Base-by-base conservation (phyloP, 2,329 filamentous ascomycete genomes). In the Calonectria ilicicola region DNA sequence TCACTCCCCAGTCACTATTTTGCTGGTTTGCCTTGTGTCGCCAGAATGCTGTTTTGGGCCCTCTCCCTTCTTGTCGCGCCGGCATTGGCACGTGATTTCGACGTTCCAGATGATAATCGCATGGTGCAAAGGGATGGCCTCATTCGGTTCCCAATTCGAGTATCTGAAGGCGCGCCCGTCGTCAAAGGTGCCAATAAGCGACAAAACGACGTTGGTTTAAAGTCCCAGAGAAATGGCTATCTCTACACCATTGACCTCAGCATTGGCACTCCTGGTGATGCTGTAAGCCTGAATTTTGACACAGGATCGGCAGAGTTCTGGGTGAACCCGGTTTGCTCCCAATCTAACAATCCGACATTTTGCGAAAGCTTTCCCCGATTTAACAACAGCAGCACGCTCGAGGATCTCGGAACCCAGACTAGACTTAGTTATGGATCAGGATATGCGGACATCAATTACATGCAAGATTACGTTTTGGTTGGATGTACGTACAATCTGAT, bases 221-320 rank as follows among this genome's bases (percentile, higher is more conserved):
- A 68, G 17, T 71, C 75, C 7, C 80, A 82, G 47, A 75, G 79
- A 69, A 78, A 76, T 27, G 83, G 82, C 10, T 83, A 81, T 71
- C 82, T 83, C 68, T 85, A 86, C 78, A 83, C 81, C 46, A 83
- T 85, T 56, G 81, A 85, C 19, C 70, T 86, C 23, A 71, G 74
- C 15, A 76, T 86, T 42, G 85, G 85, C 10, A 84, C 81, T 0
- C 85, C 85, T 5, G 79, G 80, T 6, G 84, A 86, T 68, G 67
- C 75, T 5, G 82, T 86, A 53, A 83, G 79, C 40, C 83, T 86
- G 72, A 81, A 84, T 72, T 81, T 86, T 62, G 85, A 86, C 70
- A 86, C 85, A 0, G 84, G 84, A 19, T 86, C 85, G 5, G 78
- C 80, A 10, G 84, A 86, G 74, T 80, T 85, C 6, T 86, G 85